These are phyloP conservation scores for Ambrosia artemisiifolia DNA, from an alignment of 129 eudicot genomes.

Conservation along the genomic window DNA sequence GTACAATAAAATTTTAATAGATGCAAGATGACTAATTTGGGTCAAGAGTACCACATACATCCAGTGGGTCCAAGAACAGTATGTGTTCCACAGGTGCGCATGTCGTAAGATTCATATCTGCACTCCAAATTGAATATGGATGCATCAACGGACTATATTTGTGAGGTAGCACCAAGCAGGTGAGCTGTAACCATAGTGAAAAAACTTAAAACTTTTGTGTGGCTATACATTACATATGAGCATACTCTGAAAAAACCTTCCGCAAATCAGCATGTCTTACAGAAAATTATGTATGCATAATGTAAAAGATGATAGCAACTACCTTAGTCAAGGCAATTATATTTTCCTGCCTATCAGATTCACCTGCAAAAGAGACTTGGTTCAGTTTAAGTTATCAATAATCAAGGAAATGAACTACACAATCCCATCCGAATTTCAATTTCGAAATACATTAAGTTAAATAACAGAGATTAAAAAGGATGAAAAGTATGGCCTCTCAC, in stretches of 20 bases:
- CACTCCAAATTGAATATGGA: constrained; percentile 81
- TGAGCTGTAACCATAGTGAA: constrained; percentile 57
- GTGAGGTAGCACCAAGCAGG: constrained; percentile 75
- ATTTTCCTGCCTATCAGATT: constrained; percentile 49
- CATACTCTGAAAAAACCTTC: constrained; percentile 1
- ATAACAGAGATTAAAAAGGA: not conserved
- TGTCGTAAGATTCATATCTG: constrained; percentile 56
- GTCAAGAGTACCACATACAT: constrained; percentile 48
- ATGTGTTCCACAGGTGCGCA: constrained; percentile 69
- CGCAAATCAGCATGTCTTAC: not conserved
- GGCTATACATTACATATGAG: not conserved
- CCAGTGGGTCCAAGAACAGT: constrained; percentile 70
- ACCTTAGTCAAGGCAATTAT: constrained; percentile 86
- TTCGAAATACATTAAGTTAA: not conserved
- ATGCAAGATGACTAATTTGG: constrained; percentile 13
- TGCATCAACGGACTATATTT: constrained; percentile 53
- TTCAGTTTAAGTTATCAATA: constrained; percentile 15
- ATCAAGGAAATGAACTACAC: constrained; percentile 2
- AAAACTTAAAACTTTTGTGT: not conserved
- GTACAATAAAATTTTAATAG: constrained; percentile 1
- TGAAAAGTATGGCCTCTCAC: constrained; percentile 43
- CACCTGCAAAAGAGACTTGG: constrained; percentile 51
- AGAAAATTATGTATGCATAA: not conserved
- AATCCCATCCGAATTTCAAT: not conserved
- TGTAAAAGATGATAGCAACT: constrained; percentile 6